Conservation (phyloP, 148 eudicot species). For the Vaccinium myrtillus region DNA sequence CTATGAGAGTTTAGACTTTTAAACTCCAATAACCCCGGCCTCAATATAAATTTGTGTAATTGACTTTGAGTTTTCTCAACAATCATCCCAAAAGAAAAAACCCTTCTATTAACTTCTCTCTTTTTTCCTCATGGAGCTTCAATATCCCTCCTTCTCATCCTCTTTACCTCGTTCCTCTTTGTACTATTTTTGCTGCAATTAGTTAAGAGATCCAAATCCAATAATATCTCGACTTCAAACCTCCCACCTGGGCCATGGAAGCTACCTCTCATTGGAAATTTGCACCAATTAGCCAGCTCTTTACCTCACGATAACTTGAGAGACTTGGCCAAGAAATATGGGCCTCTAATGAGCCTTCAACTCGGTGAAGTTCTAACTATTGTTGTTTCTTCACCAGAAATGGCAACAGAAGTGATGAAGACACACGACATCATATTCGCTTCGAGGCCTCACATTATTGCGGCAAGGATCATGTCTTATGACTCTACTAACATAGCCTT, state of each 20-base stretch:
- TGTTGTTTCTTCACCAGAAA: conserved; percentile 24
- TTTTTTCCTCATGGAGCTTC: neutral
- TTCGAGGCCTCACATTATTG: neutral
- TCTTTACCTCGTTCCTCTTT: neutral
- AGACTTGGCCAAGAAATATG: conserved; percentile 23
- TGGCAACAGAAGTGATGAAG: conserved; percentile 30
- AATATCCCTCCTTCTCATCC: neutral
- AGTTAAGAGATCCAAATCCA: neutral
- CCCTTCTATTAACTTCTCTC: too few relatives aligned
- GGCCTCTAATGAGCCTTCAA: conserved; percentile 27
- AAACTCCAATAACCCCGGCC: too few relatives aligned
- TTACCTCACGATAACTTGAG: neutral
- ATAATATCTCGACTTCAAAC: too few relatives aligned
- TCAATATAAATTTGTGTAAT: too few relatives aligned
- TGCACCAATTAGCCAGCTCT: conserved; percentile 12
- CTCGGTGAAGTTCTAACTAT: conserved; percentile 20
- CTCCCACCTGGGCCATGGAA: neutral
- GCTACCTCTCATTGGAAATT: conserved; percentile 10
- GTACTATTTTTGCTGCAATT: neutral
- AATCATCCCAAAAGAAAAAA: neutral
- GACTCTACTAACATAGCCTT: neutral
- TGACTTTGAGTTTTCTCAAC: too few relatives aligned
- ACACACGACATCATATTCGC: conserved; percentile 32
- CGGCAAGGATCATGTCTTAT: neutral
- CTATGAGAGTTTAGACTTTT: too few relatives aligned